Conservation (phyloP, 768 basidiomycete genomes). For the Tulasnella sp. region DNA sequence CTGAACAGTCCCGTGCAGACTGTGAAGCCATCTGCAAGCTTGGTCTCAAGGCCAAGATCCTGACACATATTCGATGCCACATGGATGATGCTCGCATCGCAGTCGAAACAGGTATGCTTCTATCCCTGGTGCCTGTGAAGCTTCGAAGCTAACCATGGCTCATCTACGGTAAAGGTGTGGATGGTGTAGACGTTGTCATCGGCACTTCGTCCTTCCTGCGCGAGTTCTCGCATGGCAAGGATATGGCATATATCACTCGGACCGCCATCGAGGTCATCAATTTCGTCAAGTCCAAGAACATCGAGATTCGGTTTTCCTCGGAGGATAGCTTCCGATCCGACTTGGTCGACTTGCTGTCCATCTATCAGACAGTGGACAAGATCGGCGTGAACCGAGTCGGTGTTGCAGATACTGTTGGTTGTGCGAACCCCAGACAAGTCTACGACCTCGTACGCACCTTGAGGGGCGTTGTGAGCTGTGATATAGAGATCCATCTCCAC, state of each 20-base stretch:
- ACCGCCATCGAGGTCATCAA: constrained; percentile 97
- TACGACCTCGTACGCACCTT: constrained; percentile 96
- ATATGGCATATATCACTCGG: constrained; percentile 99
- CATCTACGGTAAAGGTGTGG: constrained; percentile 53
- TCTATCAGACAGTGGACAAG: constrained; percentile 99
- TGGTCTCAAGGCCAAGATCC: constrained; percentile 89
- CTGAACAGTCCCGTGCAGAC: constrained; percentile 85
- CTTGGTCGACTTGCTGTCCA: constrained; percentile 93
- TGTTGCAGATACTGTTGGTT: constrained; percentile 98
- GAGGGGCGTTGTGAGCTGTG: constrained; percentile 90
- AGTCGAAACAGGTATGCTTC: constrained; percentile 78
- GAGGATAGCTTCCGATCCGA: constrained; percentile 99
- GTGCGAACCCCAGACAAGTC: constrained; percentile 96
- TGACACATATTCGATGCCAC: constrained; percentile 98
- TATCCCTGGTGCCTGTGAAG: neutral
- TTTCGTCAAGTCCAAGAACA: constrained; percentile 98
- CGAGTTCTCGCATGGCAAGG: constrained; percentile 99
- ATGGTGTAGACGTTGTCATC: constrained; percentile 98
- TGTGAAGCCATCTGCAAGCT: constrained; percentile 99
- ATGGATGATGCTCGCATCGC: constrained; percentile 99
- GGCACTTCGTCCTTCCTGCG: constrained; percentile 98
- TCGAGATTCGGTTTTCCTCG: constrained; percentile 98
- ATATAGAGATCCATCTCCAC: constrained; percentile 97
- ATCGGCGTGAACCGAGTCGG: constrained; percentile 98
- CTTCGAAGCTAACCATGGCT: neutral